These are phyloP conservation scores for Falciphora oryzae DNA, from an alignment of 2,329 filamentous ascomycete species.

Conservation along the genomic window DNA sequence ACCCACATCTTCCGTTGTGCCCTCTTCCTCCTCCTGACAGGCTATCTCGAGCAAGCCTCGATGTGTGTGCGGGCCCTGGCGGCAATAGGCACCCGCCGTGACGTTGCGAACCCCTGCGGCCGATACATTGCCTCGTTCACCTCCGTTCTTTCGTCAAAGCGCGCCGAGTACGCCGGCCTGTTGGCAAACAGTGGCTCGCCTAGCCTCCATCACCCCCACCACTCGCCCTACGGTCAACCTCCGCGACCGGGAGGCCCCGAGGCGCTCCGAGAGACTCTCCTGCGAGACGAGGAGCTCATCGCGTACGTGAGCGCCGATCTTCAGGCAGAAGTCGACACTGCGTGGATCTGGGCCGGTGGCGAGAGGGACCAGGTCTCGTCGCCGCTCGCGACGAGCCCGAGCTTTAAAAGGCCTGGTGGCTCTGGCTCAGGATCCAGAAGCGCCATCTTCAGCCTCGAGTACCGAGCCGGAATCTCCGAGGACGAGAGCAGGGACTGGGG, in stretches of 20 bases:
- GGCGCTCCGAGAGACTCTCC: conserved; percentile 30
- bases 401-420: background rate
- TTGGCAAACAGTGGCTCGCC: conserved; percentile 24
- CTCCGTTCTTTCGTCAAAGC: conserved; percentile 54
- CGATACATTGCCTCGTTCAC: conserved; percentile 79
- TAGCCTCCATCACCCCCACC: conserved; percentile 19
- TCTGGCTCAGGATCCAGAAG: conserved; percentile 23
- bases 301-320: conserved; percentile 82
- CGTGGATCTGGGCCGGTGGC: conserved; percentile 75
- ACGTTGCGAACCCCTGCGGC: conserved; percentile 72
- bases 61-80: conserved; percentile 67
- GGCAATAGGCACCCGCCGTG: conserved; percentile 64
- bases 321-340: conserved; percentile 69
- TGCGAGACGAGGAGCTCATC: conserved; percentile 78
- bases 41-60: conserved; percentile 66
- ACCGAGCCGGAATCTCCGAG: conserved; percentile 45
- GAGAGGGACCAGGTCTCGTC: conserved; percentile 40
- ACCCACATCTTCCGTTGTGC: conserved; percentile 84
- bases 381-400: conserved; percentile 2
- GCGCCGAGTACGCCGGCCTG: conserved; percentile 33
- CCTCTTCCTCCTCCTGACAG: conserved; percentile 70
- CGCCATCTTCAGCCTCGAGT: conserved; percentile 39
- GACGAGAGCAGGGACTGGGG: conserved; percentile 65
- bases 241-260: conserved; percentile 17
- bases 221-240: conserved; percentile 18